Evolutionary conservation across 148 eudicot species (phyloP).

Genomic region (Cornus florida): DNA sequence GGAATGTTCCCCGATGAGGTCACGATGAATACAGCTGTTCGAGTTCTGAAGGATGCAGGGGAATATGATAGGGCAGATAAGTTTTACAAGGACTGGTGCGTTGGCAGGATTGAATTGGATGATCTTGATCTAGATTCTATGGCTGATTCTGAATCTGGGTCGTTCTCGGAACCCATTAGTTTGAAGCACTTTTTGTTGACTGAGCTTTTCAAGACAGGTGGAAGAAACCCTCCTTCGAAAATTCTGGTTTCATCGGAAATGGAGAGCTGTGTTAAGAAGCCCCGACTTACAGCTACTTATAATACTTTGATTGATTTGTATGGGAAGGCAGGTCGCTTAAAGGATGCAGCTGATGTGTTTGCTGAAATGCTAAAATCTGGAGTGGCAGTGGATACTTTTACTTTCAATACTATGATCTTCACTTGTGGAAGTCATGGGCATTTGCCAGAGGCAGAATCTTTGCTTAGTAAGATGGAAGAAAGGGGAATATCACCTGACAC

Average conservation of each 20-base stretch:
- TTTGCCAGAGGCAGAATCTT: slow-evolving; percentile 72
- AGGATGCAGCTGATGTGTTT: slow-evolving; percentile 76
- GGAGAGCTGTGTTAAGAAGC: slow-evolving; percentile 43
- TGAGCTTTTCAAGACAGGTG: slow-evolving; percentile 77
- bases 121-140: slow-evolving; percentile 53
- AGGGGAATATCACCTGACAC: slow-evolving; percentile 73
- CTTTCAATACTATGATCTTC: slow-evolving; percentile 82
- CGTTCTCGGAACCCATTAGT: slow-evolving; percentile 41
- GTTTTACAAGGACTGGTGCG: slow-evolving; percentile 85
- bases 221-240: slow-evolving; percentile 36
- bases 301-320: slow-evolving; percentile 87
- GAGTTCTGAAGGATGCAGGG: slow-evolving; percentile 71
- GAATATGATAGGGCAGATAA: slow-evolving; percentile 70
- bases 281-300: slow-evolving; percentile 62
- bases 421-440: slow-evolving; percentile 81
- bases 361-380: slow-evolving; percentile 76
- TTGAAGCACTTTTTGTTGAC: slow-evolving; percentile 71
- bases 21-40: slow-evolving; percentile 75
- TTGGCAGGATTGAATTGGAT: slow-evolving; percentile 59
- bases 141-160: slow-evolving; percentile 33
- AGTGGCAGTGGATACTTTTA: slow-evolving; percentile 61
- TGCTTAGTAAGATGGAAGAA: slow-evolving; percentile 81
- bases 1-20: slow-evolving; percentile 84
- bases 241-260: slow-evolving; percentile 17
- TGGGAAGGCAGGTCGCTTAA: slow-evolving; percentile 79